A percentile compares a stretch with the other conserved stretches of the same genome.
Evolutionary conservation across 2,329 filamentous ascomycete genomes (phyloP).

Genomic region (Pestalotiopsis sp.): DNA sequence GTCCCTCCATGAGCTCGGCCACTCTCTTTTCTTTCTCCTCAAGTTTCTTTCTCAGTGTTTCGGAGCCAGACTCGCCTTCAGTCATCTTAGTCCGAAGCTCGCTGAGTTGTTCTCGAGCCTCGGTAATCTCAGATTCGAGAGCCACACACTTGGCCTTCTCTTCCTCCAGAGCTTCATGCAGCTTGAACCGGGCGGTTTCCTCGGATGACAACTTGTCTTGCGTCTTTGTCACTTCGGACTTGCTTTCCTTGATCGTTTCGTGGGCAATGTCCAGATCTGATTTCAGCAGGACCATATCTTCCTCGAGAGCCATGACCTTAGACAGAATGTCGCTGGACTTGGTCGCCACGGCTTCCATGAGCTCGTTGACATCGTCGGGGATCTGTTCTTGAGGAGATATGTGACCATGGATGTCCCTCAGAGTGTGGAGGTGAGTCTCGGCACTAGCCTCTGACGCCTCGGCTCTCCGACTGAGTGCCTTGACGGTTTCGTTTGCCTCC

Average conservation of each 20-base stretch:
- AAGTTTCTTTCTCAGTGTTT: slow-evolving; percentile 73
- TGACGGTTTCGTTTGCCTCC: slow-evolving; percentile 54
- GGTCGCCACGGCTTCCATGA: slow-evolving; percentile 62
- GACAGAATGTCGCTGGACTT: slow-evolving; percentile 60
- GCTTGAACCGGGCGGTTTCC: slow-evolving; percentile 51
- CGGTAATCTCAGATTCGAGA: slow-evolving; percentile 58
- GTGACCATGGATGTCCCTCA: slow-evolving; percentile 62
- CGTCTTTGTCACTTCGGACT: slow-evolving; percentile 56
- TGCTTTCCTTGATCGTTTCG: slow-evolving; percentile 54
- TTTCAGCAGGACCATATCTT: slow-evolving; percentile 59
- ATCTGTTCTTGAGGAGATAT: slow-evolving; percentile 54
- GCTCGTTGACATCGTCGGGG: slow-evolving; percentile 57
- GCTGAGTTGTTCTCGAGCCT: slow-evolving; percentile 70
- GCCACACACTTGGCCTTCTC: slow-evolving; percentile 56
- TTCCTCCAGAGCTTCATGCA: slow-evolving; percentile 55
- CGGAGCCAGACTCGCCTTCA: slow-evolving; percentile 82
- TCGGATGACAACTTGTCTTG: slow-evolving; percentile 54
- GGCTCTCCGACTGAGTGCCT: slow-evolving; percentile 51
- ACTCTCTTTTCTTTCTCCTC: slow-evolving; percentile 76
- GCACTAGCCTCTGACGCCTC: slow-evolving; percentile 52
- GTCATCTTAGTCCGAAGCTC: slow-evolving; percentile 71
- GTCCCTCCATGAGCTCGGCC: slow-evolving; percentile 65
- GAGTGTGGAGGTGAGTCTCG: slow-evolving; percentile 51
- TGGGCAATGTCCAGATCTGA: slow-evolving; percentile 65
- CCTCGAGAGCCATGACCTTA: slow-evolving; percentile 62